These are phyloP conservation scores for Cyberlindnera maclurae DNA, from an alignment of 805 yeast species.

Conservation along the genomic window DNA sequence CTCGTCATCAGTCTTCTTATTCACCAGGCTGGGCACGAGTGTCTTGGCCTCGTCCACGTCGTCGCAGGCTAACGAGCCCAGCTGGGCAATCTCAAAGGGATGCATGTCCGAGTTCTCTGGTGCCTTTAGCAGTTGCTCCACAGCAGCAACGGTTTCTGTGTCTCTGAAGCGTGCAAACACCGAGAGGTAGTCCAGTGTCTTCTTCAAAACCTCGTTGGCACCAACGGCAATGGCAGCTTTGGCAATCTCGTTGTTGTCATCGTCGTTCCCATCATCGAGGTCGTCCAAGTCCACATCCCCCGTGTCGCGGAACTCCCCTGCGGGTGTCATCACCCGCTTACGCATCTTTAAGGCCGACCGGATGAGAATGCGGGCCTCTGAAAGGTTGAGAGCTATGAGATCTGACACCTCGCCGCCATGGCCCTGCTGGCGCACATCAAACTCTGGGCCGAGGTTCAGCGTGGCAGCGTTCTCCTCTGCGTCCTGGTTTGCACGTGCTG, in stretches of 20 bases:
- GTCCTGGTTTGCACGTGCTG: constrained; percentile 49
- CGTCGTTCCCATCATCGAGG: constrained; percentile 27
- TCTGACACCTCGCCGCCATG: constrained; percentile 75
- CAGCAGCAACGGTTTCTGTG: constrained; percentile 88
- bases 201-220: constrained; percentile 82
- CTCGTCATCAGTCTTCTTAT: constrained; percentile 80
- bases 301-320: constrained; percentile 29
- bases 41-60: constrained; percentile 97
- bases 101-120: constrained; percentile 74
- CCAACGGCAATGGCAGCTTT: constrained; percentile 55
- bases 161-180: constrained; percentile 87
- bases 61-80: constrained; percentile 85
- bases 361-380: constrained; percentile 85
- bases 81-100: constrained; percentile 92
- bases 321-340: constrained; percentile 43
- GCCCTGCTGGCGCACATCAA: constrained; percentile 70
- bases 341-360: constrained; percentile 84
- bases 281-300: constrained; percentile 21
- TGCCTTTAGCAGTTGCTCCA: constrained; percentile 72
- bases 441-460: constrained; percentile 88
- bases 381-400: constrained; percentile 76
- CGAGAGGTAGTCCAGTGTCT: constrained; percentile 81
- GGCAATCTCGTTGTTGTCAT: constrained; percentile 27
- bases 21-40: constrained; percentile 77
- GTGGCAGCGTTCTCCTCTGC: constrained; percentile 91